Evolutionary conservation across 805 yeast species (phyloP).

Genomic region (Wickerhamiella lipophila): DNA sequence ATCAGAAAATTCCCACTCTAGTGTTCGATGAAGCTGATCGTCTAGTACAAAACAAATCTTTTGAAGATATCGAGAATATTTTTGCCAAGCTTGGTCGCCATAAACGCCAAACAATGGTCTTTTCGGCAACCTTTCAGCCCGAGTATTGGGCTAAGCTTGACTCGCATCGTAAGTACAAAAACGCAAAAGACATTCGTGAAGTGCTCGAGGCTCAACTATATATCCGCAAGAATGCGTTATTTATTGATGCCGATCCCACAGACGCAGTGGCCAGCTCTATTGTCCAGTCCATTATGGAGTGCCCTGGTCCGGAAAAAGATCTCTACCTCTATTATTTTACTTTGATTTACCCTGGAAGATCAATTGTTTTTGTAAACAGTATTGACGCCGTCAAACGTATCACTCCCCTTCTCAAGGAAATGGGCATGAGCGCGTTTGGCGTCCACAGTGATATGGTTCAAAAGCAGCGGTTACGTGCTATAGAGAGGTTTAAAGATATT

Average conservation of each 20-base stretch:
- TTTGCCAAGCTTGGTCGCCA: constrained; percentile 48
- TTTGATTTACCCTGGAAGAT: constrained; percentile 73
- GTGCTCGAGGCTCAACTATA: constrained; percentile 56
- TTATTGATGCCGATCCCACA: constrained; percentile 78
- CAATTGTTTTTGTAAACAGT: constrained; percentile 87
- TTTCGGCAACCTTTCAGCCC: constrained; percentile 83
- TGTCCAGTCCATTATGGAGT: constrained; percentile 79
- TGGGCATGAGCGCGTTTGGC: constrained; percentile 54
- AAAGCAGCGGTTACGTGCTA: constrained; percentile 73
- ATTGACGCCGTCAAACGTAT: constrained; percentile 86
- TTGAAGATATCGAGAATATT: constrained; percentile 78
- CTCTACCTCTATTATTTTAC: constrained; percentile 78
- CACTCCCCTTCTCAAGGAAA: constrained; percentile 57
- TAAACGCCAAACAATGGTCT: constrained; percentile 73
- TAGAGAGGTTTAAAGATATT: constrained; percentile 57
- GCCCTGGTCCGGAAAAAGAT: constrained; percentile 83
- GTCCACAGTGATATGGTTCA: constrained; percentile 93
- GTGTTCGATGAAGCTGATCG: constrained; percentile 96
- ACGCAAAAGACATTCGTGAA: constrained; percentile 46
- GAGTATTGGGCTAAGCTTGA: constrained; percentile 69
- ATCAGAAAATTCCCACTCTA: constrained; percentile 34
- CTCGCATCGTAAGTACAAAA: constrained; percentile 25
- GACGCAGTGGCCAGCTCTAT: constrained; percentile 63
- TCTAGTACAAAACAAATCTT: constrained; percentile 87
- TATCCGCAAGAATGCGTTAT: constrained; percentile 54